Base-by-base conservation (phyloP, 306 rosid genomes). In the Pyrus bretschneideri region DNA sequence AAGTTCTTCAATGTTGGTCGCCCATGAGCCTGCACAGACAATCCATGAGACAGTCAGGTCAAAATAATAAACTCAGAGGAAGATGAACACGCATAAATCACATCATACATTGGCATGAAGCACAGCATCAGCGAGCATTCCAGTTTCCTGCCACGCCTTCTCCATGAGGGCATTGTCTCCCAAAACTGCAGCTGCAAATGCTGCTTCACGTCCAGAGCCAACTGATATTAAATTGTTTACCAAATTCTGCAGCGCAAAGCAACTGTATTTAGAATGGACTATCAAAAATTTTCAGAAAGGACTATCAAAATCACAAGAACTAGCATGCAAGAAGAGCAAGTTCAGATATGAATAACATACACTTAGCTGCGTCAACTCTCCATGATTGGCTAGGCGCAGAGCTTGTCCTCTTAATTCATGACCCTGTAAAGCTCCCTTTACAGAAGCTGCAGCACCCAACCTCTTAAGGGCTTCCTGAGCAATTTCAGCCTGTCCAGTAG, bases 91-190 rank as follows among this genome's bases (percentile, higher is more conserved):
- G 79, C 85, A 54, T 35, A 58, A 27, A 31, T 46, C 76, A 76
- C 45, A 46, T 54, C 79, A 69, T 91, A 92, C 99, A 63, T 96
- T 98, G 80, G 99, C 91, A 84, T 96, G 99, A 83, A 96, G 98
- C 80, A 96, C 99, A 66, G 99, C 98, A 82, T 96, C 99, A 6
- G 98, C 99, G 33, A 88, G 91, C 99, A 96, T 92, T 80, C 99
- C 99, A 21, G 98, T 96, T 70, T 96, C 99, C 84, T 92, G 99
- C 98, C 98, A 96, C 9, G 98, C 97, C 91, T 89, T 96, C 75
- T 96, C 99, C 99, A 96, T 96, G 22, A 92, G 91, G 46, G 90
- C 97, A 74, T 96, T 96, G 88, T 96, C 99, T 44, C 98, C 98
- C 86, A 96, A 91, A 76, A 96, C 92, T 51, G 98, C 97, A 52